These are phyloP conservation scores for Xylaria curta DNA, from an alignment of 495 filamentous ascomycete species.

Conservation along the genomic window DNA sequence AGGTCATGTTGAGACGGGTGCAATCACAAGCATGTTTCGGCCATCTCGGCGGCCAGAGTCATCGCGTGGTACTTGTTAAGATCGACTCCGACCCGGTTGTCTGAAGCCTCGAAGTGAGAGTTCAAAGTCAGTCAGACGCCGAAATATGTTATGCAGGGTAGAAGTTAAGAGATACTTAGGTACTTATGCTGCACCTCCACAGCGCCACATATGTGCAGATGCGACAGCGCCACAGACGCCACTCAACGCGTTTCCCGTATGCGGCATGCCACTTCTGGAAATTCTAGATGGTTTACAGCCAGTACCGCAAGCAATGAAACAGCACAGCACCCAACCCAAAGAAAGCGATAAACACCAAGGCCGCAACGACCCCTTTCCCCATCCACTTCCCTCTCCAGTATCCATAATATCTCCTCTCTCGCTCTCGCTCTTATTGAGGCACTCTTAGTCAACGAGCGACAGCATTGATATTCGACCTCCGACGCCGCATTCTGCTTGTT, in stretches of 20 bases:
- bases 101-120: too few relatives aligned
- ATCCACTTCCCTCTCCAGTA: background rate
- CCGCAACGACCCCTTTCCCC: background rate
- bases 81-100: too few relatives aligned
- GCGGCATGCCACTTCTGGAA: constrained; percentile 19
- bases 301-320: background rate
- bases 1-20: constrained; percentile 27
- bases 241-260: constrained; percentile 9
- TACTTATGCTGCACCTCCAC: too few relatives aligned
- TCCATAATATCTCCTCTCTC: background rate
- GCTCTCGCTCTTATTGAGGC: background rate
- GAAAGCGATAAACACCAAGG: background rate
- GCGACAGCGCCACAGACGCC: constrained; percentile 18
- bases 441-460: background rate
- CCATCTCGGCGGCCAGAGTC: constrained; percentile 14
- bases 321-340: constrained; percentile 7
- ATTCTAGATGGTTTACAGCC: background rate
- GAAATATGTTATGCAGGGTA: too few relatives aligned
- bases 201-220: background rate
- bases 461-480: background rate
- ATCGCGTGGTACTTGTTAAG: background rate
- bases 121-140: too few relatives aligned
- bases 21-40: constrained; percentile 33
- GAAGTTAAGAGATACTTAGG: too few relatives aligned
- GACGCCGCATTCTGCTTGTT: background rate